Conservation (phyloP, 2,329 filamentous ascomycete genomes). For the Sporothrix pallida region DNA sequence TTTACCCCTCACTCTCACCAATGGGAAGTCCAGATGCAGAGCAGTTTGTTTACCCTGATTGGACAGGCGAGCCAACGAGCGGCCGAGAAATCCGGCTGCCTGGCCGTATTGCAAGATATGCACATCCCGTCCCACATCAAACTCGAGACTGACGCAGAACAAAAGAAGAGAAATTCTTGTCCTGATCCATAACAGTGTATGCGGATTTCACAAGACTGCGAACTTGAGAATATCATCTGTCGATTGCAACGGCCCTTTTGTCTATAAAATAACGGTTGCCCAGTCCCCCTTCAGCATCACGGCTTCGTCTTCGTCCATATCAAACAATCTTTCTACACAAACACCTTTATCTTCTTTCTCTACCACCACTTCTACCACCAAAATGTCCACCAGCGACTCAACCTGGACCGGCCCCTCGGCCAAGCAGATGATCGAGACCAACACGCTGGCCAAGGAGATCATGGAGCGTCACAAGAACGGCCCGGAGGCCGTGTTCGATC, state of each 20-base stretch:
- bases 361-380: background rate
- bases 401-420: conserved; percentile 36
- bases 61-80: conserved; percentile 6
- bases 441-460: conserved; percentile 37
- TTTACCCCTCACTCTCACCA: background rate
- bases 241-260: too few relatives aligned
- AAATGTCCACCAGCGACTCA: background rate
- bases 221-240: too few relatives aligned
- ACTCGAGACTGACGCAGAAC: too few relatives aligned
- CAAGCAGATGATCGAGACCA: conserved; percentile 35
- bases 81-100: conserved; percentile 2
- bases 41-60: conserved; percentile 8
- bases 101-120: background rate
- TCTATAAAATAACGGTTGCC: too few relatives aligned
- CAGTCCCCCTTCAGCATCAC: too few relatives aligned
- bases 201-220: too few relatives aligned
- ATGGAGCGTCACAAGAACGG: conserved; percentile 37
- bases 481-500: conserved; percentile 29
- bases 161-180: too few relatives aligned
- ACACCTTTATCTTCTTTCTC: background rate
- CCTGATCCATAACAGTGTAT: background rate
- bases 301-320: background rate
- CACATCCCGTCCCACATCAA: background rate
- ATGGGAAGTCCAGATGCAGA: background rate
- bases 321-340: background rate